phyloP scores from a whole-genome alignment of 1,284 basidiomycete genomes.

The Xanthoconium separans region DNA sequence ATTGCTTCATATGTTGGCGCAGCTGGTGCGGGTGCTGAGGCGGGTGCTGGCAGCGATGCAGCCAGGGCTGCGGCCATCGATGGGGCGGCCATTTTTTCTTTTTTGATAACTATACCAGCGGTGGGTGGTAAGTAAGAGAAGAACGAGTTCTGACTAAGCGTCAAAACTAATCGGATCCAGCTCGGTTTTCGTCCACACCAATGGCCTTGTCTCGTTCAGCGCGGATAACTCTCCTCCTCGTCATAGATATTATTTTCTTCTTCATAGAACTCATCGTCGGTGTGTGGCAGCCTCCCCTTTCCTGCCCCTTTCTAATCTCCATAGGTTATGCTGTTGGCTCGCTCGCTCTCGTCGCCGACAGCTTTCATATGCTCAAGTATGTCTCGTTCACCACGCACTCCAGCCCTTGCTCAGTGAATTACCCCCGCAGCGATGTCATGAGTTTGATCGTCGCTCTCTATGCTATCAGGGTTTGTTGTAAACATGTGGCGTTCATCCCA shows the following conservation, averaged over 20 bases:
- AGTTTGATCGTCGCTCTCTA: conserved; percentile 94
- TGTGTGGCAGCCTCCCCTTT: conserved; percentile 34
- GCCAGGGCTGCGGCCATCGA: conserved; percentile 90
- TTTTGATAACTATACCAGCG: too few relatives aligned
- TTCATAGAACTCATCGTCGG: conserved; percentile 88
- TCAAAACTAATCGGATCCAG: too few relatives aligned
- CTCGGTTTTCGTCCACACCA: neutral
- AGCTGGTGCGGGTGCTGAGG: conserved; percentile 54
- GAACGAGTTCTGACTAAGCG: conserved; percentile 26
- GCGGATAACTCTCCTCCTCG: conserved; percentile 78
- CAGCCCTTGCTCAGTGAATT: conserved; percentile 6
- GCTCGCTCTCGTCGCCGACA: conserved; percentile 93
- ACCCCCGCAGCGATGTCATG: conserved; percentile 78
- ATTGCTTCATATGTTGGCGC: conserved; percentile 77
- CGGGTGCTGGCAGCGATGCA: conserved; percentile 73
- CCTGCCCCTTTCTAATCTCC: conserved; percentile 1
- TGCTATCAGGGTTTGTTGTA: conserved; percentile 78
- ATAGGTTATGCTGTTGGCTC: conserved; percentile 92
- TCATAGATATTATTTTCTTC: conserved; percentile 90
- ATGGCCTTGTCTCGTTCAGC: conserved; percentile 72
- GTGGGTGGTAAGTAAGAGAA: neutral
- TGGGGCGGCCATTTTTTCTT: conserved; percentile 50
- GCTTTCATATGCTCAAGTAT: conserved; percentile 98
- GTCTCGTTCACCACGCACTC: conserved; percentile 19
- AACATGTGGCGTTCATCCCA: neutral